Percentiles rank a stretch among this genome's conserved stretches.
These are phyloP conservation scores for Rhododendron kiyosumense DNA, from an alignment of 148 eudicot species.

Conservation along the genomic window DNA sequence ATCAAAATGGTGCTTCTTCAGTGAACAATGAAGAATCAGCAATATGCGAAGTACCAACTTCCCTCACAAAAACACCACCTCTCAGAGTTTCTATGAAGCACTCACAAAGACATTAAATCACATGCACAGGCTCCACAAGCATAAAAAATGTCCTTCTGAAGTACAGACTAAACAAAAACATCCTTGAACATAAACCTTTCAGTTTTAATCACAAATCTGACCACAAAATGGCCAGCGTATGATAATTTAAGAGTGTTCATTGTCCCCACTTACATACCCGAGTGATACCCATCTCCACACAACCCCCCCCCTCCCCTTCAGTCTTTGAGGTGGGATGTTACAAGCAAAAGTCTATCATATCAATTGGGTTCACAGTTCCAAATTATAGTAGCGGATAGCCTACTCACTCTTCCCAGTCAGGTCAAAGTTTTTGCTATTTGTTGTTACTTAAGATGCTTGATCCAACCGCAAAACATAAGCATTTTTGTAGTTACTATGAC, in stretches of 20 bases:
- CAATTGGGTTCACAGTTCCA: background rate
- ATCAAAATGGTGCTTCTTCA: background rate
- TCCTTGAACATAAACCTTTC: background rate
- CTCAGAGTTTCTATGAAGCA: background rate
- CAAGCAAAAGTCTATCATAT: background rate
- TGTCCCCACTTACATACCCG: background rate
- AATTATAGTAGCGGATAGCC: background rate
- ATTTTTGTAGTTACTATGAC: background rate
- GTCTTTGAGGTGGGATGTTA: background rate
- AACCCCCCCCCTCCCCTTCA: background rate
- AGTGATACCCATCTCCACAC: no score
- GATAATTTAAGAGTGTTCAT: background rate
- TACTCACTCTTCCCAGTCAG: background rate
- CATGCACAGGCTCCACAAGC: slow-evolving; percentile 1
- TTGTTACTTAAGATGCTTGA: background rate
- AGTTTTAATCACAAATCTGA: background rate
- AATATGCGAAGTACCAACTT: background rate
- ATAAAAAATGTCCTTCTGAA: background rate
- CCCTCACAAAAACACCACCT: background rate
- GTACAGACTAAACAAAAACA: background rate
- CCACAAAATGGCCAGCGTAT: background rate
- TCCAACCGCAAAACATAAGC: background rate
- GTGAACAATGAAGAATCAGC: background rate
- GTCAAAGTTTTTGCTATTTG: background rate
- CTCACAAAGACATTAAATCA: background rate